These are phyloP conservation scores for Mycosarcoma maydis DNA, from an alignment of 1,284 basidiomycete genomes.

Conservation along the genomic window DNA sequence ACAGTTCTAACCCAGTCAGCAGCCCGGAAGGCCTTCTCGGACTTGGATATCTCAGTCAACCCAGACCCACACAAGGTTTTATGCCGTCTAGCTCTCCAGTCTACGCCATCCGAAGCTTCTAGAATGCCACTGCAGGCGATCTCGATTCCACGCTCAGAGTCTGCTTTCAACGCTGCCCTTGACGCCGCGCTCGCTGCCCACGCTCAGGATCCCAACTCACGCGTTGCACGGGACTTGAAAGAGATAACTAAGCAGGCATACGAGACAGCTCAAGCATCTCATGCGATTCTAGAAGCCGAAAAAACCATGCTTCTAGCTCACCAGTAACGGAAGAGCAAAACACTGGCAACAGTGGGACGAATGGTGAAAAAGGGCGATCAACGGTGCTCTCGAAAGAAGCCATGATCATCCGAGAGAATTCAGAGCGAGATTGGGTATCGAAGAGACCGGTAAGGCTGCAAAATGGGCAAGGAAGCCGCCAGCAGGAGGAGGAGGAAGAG, in stretches of 20 bases:
- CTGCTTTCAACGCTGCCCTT: no score
- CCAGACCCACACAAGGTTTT: constrained; percentile 7
- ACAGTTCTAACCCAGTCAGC: neutral
- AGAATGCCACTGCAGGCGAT: neutral
- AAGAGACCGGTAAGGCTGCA: no score
- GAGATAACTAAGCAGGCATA: no score
- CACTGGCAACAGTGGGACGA: neutral
- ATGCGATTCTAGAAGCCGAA: neutral
- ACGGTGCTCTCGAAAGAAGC: neutral
- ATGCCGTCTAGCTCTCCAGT: neutral
- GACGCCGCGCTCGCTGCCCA: constrained; percentile 1
- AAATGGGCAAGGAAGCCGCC: no score
- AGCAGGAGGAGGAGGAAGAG: no score
- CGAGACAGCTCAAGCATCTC: neutral
- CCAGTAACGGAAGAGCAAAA: neutral
- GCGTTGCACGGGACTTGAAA: constrained; percentile 1
- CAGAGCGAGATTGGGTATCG: constrained; percentile 5
- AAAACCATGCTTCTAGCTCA: neutral
- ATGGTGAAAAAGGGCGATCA: neutral
- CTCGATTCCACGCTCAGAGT: no score
- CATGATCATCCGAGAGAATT: constrained; percentile 12
- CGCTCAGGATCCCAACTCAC: neutral
- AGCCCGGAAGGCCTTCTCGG: constrained; percentile 10
- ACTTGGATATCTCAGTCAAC: neutral
- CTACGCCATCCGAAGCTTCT: neutral